Conservation (phyloP, 495 filamentous ascomycete species). For the Glarea lozoyensis region DNA sequence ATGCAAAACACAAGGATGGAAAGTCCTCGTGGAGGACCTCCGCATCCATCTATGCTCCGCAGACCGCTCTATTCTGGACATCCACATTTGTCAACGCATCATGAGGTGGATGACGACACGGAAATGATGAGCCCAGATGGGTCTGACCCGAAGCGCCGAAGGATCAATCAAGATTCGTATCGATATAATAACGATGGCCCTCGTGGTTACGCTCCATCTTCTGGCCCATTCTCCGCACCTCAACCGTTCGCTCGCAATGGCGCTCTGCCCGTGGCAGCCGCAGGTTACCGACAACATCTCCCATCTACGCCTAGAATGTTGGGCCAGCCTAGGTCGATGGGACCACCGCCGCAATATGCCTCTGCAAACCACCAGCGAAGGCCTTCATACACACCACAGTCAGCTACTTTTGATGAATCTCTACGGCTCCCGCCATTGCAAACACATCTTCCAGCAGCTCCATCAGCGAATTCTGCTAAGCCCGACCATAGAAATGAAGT, state of each 20-base stretch:
- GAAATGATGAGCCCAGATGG: conserved; percentile 32
- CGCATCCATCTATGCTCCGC: conserved; percentile 17
- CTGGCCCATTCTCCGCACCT: conserved; percentile 10
- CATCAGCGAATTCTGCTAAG: conserved; percentile 7
- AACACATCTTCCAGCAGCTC: conserved; percentile 18
- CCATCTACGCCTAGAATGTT: conserved; percentile 26
- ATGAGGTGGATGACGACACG: conserved; percentile 34
- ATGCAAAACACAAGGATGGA: conserved; percentile 16
- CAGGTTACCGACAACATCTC: conserved; percentile 21
- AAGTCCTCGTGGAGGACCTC: conserved; percentile 5
- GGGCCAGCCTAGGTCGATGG: conserved; percentile 21
- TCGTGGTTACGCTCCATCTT: conserved; percentile 18
- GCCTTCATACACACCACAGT: conserved; percentile 32
- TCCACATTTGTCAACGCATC: conserved; percentile 21
- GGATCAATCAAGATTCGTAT: conserved; percentile 30
- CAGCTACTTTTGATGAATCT: conserved; percentile 22
- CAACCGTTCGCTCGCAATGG: conserved; percentile 8
- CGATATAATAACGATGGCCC: neutral
- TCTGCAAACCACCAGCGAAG: conserved; percentile 24
- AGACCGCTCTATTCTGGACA: conserved; percentile 22
- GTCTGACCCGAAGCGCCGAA: conserved; percentile 51
- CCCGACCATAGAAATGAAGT: conserved; percentile 5
- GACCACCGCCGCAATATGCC: conserved; percentile 24
- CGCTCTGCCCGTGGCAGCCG: conserved; percentile 10
- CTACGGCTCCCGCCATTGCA: conserved; percentile 20